Conservation (phyloP, 441 rosid species). For the Melastoma candidum region DNA sequence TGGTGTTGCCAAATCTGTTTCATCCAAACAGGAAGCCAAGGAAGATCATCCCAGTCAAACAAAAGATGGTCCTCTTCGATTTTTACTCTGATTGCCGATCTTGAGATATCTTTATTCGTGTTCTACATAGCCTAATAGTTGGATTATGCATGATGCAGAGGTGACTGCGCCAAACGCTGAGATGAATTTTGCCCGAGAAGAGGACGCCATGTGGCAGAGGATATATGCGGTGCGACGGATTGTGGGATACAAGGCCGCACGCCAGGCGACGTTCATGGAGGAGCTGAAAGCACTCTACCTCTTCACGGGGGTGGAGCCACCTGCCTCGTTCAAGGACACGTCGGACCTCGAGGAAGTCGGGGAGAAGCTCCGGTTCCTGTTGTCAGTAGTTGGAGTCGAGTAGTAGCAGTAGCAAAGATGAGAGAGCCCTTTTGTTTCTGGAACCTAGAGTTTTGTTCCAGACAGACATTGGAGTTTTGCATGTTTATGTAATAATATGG, state of each 20-base stretch:
- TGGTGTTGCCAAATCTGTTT: not conserved
- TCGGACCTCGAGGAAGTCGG: conserved; percentile 31
- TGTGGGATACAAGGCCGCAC: conserved; percentile 43
- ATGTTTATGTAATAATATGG: no score
- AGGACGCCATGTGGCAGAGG: conserved; percentile 53
- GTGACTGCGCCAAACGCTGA: no score
- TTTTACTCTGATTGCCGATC: no score
- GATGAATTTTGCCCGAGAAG: no score
- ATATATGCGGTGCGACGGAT: conserved; percentile 43
- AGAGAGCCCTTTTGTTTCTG: no score
- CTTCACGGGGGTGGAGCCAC: conserved; percentile 65
- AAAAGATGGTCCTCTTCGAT: no score
- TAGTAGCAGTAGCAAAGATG: conserved; percentile 14
- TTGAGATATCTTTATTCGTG: no score
- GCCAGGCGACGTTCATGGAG: conserved; percentile 30
- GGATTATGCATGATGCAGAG: no score
- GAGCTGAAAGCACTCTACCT: conserved; percentile 61
- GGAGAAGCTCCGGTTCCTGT: conserved; percentile 53
- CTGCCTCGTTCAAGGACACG: conserved; percentile 30
- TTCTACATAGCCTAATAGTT: no score
- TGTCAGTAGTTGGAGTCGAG: conserved; percentile 64
- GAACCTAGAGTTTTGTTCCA: no score
- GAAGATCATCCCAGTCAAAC: no score
- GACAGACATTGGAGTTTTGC: no score
- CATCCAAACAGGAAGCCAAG: not conserved